Conservation (phyloP, 176 grass and related monocot species). For the Oryza officinalis region DNA sequence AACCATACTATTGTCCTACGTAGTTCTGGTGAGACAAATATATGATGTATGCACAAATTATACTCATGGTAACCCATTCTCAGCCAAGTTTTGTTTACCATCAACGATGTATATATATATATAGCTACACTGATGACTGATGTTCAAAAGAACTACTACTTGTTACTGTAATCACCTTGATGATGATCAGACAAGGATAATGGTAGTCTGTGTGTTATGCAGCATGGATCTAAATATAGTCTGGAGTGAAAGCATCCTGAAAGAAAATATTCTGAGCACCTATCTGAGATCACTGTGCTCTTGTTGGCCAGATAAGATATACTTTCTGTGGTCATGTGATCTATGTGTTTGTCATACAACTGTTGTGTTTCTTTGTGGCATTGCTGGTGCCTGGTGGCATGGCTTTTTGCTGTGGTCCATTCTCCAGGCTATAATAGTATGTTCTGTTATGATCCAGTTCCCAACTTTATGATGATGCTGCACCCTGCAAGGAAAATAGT, state of each 20-base stretch:
- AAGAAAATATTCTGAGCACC: neutral
- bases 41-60: neutral
- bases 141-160: neutral
- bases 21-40: neutral
- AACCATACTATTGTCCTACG: conserved; percentile 7
- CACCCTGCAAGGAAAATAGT: neutral
- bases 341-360: conserved; percentile 10
- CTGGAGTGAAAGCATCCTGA: neutral
- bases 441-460: conserved; percentile 21
- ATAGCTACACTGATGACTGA: neutral
- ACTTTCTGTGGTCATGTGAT: conserved; percentile 30
- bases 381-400: neutral
- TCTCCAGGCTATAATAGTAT: conserved; percentile 13
- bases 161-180: neutral
- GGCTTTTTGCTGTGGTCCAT: conserved; percentile 36
- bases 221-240: neutral
- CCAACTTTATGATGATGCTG: conserved; percentile 11
- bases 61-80: neutral
- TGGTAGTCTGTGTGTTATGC: neutral
- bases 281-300: conserved; percentile 5
- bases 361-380: conserved; percentile 22
- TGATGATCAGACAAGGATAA: neutral
- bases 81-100: neutral
- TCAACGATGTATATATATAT: neutral
- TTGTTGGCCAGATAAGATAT: conserved; percentile 37